A percentile compares a stretch with the other conserved stretches of the same genome.
These are phyloP conservation scores for Camellia lanceoleosa DNA, from an alignment of 148 eudicot genomes.

Conservation along the genomic window DNA sequence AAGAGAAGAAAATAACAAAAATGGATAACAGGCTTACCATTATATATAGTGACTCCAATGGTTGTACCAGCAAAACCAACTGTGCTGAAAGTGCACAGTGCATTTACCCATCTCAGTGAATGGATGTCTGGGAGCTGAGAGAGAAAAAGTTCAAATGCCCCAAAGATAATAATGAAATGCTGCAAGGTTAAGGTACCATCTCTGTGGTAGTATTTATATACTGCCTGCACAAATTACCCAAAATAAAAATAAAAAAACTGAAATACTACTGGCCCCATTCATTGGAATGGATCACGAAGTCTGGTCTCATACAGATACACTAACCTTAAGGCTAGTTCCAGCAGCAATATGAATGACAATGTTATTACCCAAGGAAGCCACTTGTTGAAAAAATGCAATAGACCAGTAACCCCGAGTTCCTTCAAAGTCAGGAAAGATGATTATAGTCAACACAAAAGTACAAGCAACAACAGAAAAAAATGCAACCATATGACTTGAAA, in stretches of 20 bases:
- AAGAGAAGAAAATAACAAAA: neutral
- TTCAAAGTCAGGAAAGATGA: constrained; percentile 21
- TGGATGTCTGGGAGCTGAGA: constrained; percentile 46
- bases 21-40: constrained; percentile 26
- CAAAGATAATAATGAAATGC: constrained; percentile 42
- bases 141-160: constrained; percentile 39
- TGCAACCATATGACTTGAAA: neutral
- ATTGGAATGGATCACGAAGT: neutral
- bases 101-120: constrained; percentile 45
- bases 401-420: constrained; percentile 50
- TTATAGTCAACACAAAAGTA: constrained; percentile 1
- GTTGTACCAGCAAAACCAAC: constrained; percentile 43
- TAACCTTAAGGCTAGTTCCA: constrained; percentile 50
- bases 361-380: constrained; percentile 50
- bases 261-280: neutral
- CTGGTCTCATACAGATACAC: neutral
- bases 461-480: neutral
- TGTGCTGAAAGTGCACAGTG: constrained; percentile 38
- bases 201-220: constrained; percentile 33
- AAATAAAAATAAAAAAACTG: neutral
- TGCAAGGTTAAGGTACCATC: constrained; percentile 41
- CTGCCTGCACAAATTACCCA: constrained; percentile 30
- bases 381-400: constrained; percentile 47
- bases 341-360: constrained; percentile 53
- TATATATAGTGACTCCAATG: constrained; percentile 38